A percentile compares a stretch with the other conserved stretches of the same genome.
Conservation (phyloP, 2,329 filamentous ascomycete genomes). For the Fusarium nisikadoi region DNA sequence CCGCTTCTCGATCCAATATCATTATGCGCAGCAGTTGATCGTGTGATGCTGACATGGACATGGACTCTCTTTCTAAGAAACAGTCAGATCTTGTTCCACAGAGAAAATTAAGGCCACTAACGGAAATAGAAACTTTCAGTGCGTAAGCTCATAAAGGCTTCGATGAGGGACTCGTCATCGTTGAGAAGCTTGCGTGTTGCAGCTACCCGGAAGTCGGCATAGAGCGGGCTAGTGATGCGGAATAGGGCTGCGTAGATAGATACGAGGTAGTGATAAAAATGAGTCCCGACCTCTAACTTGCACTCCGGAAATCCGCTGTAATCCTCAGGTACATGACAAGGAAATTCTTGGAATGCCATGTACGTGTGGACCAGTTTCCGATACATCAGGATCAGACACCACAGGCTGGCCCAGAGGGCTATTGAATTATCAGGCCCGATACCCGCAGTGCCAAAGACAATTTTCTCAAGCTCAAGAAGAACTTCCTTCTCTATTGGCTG, state of each 20-base stretch:
- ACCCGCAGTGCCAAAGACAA: slow-evolving; percentile 41
- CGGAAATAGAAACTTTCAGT: slow-evolving; percentile 47
- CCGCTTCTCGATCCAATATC: slow-evolving; percentile 44
- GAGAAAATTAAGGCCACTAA: slow-evolving; percentile 10
- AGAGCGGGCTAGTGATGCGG: slow-evolving; percentile 44
- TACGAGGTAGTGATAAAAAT: slow-evolving; percentile 46
- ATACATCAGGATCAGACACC: slow-evolving; percentile 46
- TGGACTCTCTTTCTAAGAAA: slow-evolving; percentile 42
- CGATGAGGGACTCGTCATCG: slow-evolving; percentile 39
- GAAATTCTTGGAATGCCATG: slow-evolving; percentile 45
- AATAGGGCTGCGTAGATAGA: slow-evolving; percentile 45
- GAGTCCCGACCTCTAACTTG: slow-evolving; percentile 44
- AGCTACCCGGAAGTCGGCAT: slow-evolving; percentile 41
- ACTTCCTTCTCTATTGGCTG: slow-evolving; percentile 44
- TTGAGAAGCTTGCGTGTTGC: slow-evolving; percentile 39
- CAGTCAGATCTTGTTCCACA: slow-evolving; percentile 8
- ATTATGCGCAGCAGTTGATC: slow-evolving; percentile 44
- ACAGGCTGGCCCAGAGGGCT: slow-evolving; percentile 44
- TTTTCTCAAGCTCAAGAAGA: slow-evolving; percentile 39
- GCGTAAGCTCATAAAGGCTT: slow-evolving; percentile 42
- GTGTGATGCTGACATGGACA: slow-evolving; percentile 42
- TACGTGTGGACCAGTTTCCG: slow-evolving; percentile 45
- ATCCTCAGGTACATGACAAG: slow-evolving; percentile 45
- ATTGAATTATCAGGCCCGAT: slow-evolving; percentile 42
- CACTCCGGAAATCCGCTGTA: slow-evolving; percentile 45